A percentile compares a stretch with the other conserved stretches of the same genome.
Conservation (phyloP, 192 early-diverging fungal genomes). For the Linnemannia schmuckeri region DNA sequence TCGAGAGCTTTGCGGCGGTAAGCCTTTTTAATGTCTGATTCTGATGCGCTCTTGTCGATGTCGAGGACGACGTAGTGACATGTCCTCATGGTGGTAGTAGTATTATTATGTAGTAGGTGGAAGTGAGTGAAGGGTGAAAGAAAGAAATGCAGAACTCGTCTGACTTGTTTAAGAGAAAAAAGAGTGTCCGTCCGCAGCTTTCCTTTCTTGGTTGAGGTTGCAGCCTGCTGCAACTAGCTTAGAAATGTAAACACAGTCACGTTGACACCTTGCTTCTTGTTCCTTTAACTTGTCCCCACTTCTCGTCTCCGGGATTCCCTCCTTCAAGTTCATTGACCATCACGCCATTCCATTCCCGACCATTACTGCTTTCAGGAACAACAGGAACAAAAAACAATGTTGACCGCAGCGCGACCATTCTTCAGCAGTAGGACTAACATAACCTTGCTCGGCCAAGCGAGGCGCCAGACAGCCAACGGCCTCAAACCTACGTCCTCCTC, state of each 20-base stretch:
- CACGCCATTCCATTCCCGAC: not conserved
- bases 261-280: not conserved
- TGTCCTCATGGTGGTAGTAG: constrained; percentile 62
- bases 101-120: not conserved
- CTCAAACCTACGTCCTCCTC: not conserved
- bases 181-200: not conserved
- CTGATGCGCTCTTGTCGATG: constrained; percentile 78
- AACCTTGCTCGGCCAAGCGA: not conserved
- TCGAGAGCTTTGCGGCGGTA: constrained; percentile 80
- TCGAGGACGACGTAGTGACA: constrained; percentile 95
- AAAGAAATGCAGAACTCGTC: not conserved
- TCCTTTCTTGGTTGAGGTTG: not conserved
- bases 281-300: not conserved
- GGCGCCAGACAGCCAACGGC: not conserved
- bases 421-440: not conserved
- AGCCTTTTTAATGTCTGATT: constrained; percentile 90
- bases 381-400: not conserved
- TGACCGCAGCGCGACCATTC: constrained; percentile 5
- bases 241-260: constrained; percentile 8
- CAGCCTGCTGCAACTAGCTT: not conserved
- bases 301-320: not conserved
- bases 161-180: not conserved
- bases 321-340: not conserved
- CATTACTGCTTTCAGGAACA: not conserved
- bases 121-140: not conserved